Conservation (phyloP, 192 early-diverging fungal genomes). For the Thamnidium elegans region DNA sequence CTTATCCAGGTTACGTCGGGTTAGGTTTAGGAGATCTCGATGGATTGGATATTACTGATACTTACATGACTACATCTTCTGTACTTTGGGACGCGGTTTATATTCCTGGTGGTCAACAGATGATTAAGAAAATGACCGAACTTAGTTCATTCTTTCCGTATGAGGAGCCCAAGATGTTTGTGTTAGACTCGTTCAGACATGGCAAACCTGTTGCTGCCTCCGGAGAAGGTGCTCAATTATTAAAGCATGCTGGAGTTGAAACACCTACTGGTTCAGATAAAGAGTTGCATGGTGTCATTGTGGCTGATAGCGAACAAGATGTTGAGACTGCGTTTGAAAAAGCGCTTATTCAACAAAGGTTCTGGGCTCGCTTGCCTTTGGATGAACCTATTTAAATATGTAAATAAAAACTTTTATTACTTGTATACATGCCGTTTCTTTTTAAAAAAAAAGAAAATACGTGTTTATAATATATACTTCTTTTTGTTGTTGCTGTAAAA, state of each 20-base stretch:
- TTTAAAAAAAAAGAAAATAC: too few species aligned
- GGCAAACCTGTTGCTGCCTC: constrained; percentile 24
- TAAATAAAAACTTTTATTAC: too few species aligned
- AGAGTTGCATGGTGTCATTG: constrained; percentile 15
- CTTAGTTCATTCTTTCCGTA: constrained; percentile 10
- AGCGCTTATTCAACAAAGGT: constrained; percentile 16
- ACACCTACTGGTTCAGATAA: neutral
- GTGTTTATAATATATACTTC: too few species aligned
- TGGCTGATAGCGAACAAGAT: neutral
- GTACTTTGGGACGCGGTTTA: constrained; percentile 28
- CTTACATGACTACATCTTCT: constrained; percentile 20
- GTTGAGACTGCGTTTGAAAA: constrained; percentile 5
- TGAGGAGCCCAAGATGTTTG: constrained; percentile 21
- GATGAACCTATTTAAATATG: neutral
- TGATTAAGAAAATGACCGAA: constrained; percentile 3
- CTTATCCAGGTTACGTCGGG: constrained; percentile 15
- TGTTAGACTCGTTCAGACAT: constrained; percentile 22
- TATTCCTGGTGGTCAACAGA: constrained; percentile 20
- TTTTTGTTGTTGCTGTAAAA: too few species aligned
- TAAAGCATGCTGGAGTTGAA: constrained; percentile 11
- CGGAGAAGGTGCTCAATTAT: constrained; percentile 10
- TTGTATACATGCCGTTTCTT: too few species aligned
- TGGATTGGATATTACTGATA: constrained; percentile 16
- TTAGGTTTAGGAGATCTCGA: constrained; percentile 1
- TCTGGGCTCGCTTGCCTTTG: constrained; percentile 21